Evolutionary conservation across 2,329 filamentous ascomycete species (phyloP).

Genomic region (Leptodontidium sp.): DNA sequence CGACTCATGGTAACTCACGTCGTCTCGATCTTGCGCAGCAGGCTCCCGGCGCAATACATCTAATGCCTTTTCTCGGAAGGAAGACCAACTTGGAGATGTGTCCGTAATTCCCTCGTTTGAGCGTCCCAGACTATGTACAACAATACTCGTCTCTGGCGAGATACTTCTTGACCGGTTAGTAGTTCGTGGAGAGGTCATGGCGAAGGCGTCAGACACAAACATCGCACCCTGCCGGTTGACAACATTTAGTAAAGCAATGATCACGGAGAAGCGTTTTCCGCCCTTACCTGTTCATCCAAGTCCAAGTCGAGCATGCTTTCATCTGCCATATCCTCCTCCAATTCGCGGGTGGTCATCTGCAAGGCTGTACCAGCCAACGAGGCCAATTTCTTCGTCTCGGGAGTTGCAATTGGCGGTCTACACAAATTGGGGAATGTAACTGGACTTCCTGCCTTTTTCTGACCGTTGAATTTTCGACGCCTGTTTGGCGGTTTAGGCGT

Average conservation of each 20-base stretch:
- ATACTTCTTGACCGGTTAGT: not conserved
- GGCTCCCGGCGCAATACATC: not conserved
- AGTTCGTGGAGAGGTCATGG: not conserved
- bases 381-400: not conserved
- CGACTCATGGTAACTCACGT: not conserved
- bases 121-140: not conserved
- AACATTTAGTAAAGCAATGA: not conserved
- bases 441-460: not conserved
- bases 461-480: not conserved
- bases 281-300: not conserved
- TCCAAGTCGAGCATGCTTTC: not conserved
- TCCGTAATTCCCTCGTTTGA: not conserved
- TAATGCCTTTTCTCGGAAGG: not conserved
- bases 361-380: not conserved
- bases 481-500: not conserved
- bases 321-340: slow-evolving; percentile 1
- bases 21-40: not conserved
- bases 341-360: not conserved
- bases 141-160: not conserved
- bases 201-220: not conserved
- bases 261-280: not conserved
- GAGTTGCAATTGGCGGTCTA: not conserved
- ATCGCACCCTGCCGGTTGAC: not conserved
- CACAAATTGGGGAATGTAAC: not conserved
- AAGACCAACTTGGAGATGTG: not conserved